Evolutionary conservation across 257 asterid species (phyloP), one percentile per base, ranked within the genome.

Genomic region (Misopates orontium): DNA sequence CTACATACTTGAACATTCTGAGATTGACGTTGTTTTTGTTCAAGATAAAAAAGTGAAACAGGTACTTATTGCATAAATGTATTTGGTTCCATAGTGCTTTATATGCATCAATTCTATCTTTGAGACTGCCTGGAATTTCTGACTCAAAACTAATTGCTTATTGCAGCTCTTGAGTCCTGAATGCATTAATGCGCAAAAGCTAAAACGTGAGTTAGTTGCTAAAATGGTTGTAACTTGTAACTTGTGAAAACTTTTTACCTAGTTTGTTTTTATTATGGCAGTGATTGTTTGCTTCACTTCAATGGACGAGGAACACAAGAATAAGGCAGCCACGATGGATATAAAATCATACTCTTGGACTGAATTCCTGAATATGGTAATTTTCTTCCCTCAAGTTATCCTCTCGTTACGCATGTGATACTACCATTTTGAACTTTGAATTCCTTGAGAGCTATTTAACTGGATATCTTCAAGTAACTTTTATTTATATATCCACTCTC

Each of bases 271-370:
- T 69, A 42, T 75, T 59, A 50, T 68, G 79, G 81, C 85, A 93
- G 99, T 82, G 78, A 56, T 93, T 52, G 86, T 93, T 67, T 81
- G 92, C 83, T 90, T 93, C 86, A 81, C 84, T 73, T 86, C 92
- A 17, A 20, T 90, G 50, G 71, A 81, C 9, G 83, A 83, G 79
- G 86, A 79, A 36, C 86, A 87, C 69, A 60, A 69, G 77, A 83
- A 79, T 8, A 76, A 54, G 70, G 85, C 88, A n/a, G 77, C 78
- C 16, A 44, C 79, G 55, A 65, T 77, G 47, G 91, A 87, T 69
- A 79, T 82, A 19, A 78, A 78, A 73, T 68, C 95, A 11, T 87
- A 66, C 67, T 80, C 95, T 15, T 90, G 96, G 97, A 79, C 45
- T 56, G 95, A 86, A 57, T 90, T 93, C 68, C 90, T 87, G 56